These are phyloP conservation scores for Abelmoschus esculentus DNA, from an alignment of 345 rosid species.

Conservation along the genomic window DNA sequence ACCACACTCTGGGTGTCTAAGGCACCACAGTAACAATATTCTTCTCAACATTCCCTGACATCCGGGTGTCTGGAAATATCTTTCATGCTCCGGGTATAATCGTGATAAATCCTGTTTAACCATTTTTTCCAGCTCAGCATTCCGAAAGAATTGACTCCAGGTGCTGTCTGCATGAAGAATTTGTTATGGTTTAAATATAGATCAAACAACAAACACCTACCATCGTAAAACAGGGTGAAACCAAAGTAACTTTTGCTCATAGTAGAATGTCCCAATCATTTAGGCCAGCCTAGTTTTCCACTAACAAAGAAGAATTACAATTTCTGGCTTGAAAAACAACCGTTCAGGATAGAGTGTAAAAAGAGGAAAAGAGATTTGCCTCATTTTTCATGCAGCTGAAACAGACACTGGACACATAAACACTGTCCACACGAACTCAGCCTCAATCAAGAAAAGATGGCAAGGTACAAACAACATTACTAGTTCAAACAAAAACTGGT, in stretches of 20 bases:
- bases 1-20: conserved; percentile 73
- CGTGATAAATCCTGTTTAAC: conserved; percentile 91
- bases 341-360: not conserved
- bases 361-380: not conserved
- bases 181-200: not conserved
- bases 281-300: not conserved
- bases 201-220: not conserved
- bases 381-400: not conserved
- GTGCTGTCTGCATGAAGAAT: conserved; percentile 59
- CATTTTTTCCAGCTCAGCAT: conserved; percentile 89
- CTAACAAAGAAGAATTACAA: not conserved
- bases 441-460: not conserved
- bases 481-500: not conserved
- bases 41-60: conserved; percentile 96
- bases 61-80: conserved; percentile 88
- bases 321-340: not conserved
- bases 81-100: conserved; percentile 88
- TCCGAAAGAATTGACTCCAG: conserved; percentile 90
- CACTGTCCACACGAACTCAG: not conserved
- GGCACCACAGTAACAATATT: conserved; percentile 86
- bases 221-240: not conserved
- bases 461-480: not conserved
- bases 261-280: not conserved
- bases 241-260: not conserved
- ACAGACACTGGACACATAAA: not conserved